These are phyloP conservation scores for Brasilioporus rufonigricans DNA, from an alignment of 768 basidiomycete species.

Conservation along the genomic window DNA sequence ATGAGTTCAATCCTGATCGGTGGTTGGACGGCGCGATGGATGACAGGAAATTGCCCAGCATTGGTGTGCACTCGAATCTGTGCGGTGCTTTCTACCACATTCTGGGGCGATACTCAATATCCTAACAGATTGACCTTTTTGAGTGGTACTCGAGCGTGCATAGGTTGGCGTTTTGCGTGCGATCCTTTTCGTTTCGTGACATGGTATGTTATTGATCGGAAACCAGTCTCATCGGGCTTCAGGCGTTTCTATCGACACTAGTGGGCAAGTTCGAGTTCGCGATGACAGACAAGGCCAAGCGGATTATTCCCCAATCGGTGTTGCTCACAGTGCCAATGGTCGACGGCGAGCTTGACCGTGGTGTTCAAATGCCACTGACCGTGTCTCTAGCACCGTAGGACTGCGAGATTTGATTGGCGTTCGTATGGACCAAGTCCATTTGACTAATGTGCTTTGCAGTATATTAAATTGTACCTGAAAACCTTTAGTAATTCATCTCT, in stretches of 20 bases:
- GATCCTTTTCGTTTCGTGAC: neutral
- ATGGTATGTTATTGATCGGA: neutral
- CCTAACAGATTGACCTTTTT: slow-evolving; percentile 17
- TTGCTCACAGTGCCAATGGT: neutral
- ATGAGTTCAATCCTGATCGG: slow-evolving; percentile 14
- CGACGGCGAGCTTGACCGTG: neutral
- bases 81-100: neutral
- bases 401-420: no score
- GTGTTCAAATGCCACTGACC: neutral
- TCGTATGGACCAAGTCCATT: no score
- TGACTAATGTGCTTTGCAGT: neutral
- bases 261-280: neutral
- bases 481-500: no score
- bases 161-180: slow-evolving; percentile 31
- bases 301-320: neutral
- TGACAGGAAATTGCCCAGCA: neutral
- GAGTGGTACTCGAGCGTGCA: slow-evolving; percentile 14
- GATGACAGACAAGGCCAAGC: neutral
- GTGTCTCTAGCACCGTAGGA: neutral
- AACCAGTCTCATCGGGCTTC: neutral
- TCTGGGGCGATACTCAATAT: no score
- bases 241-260: neutral
- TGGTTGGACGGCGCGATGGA: slow-evolving; percentile 5
- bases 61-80: slow-evolving; percentile 16
- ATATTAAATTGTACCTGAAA: neutral